Evolutionary conservation across 805 yeast species (phyloP).

Genomic region (Torulaspora delbrueckii): DNA sequence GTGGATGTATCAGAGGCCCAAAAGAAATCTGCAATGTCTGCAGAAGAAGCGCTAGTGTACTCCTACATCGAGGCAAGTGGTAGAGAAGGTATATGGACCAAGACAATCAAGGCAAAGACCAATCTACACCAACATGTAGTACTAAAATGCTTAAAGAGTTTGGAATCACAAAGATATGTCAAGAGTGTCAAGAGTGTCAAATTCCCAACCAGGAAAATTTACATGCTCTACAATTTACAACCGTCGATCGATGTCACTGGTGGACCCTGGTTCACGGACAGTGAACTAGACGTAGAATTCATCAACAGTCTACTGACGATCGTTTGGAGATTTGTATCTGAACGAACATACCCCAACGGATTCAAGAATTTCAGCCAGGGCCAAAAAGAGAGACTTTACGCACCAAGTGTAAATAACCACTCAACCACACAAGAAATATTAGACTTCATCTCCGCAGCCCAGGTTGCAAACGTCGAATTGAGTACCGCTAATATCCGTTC

Average conservation of each 20-base stretch:
- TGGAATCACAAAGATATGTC: constrained; percentile 77
- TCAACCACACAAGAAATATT: constrained; percentile 71
- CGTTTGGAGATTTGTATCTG: constrained; percentile 81
- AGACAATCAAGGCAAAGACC: constrained; percentile 81
- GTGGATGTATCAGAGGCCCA: constrained; percentile 68
- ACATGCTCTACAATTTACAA: constrained; percentile 88
- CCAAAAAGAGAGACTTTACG: constrained; percentile 36
- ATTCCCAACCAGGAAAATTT: constrained; percentile 89
- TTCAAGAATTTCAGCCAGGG: constrained; percentile 38
- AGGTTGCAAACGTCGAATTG: constrained; percentile 78
- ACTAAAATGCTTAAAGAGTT: constrained; percentile 67
- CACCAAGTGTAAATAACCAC: constrained; percentile 55
- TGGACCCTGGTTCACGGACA: constrained; percentile 98
- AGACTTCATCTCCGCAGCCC: constrained; percentile 64
- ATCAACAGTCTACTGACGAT: constrained; percentile 78
- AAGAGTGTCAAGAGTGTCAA: constrained; percentile 88
- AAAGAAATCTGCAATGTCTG: constrained; percentile 68
- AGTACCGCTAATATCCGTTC: constrained; percentile 68
- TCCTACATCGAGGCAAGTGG: constrained; percentile 89
- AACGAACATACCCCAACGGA: constrained; percentile 70
- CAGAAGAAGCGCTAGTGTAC: constrained; percentile 88
- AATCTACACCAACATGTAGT: constrained; percentile 92
- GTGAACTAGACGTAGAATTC: constrained; percentile 90
- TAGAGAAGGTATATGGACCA: constrained; percentile 95
- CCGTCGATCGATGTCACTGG: constrained; percentile 96